Evolutionary conservation across 768 basidiomycete genomes (phyloP).

Genomic region (Xerocomellus dryophilus): DNA sequence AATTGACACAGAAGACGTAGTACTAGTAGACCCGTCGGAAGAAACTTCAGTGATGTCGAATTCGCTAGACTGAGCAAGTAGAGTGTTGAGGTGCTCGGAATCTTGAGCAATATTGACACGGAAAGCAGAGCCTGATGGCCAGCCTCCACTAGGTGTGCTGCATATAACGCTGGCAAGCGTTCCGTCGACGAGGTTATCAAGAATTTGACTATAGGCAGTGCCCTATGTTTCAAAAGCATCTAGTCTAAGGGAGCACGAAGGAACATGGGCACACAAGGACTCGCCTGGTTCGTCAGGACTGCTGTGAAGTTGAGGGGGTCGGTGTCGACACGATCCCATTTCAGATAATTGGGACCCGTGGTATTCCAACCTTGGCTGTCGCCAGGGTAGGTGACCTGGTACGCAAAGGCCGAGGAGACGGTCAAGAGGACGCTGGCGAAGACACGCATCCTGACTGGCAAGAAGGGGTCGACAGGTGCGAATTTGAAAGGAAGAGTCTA

Average conservation of each 20-base stretch:
- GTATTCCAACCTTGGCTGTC: conserved; percentile 53
- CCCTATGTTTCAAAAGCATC: conserved; percentile 31
- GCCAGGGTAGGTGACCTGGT: conserved; percentile 55
- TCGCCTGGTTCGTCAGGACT: conserved; percentile 62
- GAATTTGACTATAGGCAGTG: conserved; percentile 41
- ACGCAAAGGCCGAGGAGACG: conserved; percentile 59
- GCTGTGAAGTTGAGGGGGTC: conserved; percentile 69
- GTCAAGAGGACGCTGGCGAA: conserved; percentile 44
- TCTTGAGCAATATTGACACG: conserved; percentile 69
- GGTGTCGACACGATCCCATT: conserved; percentile 64
- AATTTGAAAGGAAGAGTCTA: not conserved
- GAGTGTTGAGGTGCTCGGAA: conserved; percentile 41
- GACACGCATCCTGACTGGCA: conserved; percentile 41
- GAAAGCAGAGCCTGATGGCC: conserved; percentile 60
- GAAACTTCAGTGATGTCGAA: conserved; percentile 48
- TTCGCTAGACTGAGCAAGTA: conserved; percentile 68
- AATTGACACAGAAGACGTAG: conserved; percentile 7
- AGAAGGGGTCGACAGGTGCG: not conserved
- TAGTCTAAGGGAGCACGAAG: not conserved
- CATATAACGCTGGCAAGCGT: conserved; percentile 38
- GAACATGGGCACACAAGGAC: conserved; percentile 6
- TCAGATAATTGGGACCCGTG: conserved; percentile 48
- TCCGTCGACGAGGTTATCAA: conserved; percentile 56
- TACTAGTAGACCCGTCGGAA: conserved; percentile 17
- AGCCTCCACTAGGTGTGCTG: conserved; percentile 59